Conservation (phyloP, 1,139 yeast genomes). For the Yarrowia galli region DNA sequence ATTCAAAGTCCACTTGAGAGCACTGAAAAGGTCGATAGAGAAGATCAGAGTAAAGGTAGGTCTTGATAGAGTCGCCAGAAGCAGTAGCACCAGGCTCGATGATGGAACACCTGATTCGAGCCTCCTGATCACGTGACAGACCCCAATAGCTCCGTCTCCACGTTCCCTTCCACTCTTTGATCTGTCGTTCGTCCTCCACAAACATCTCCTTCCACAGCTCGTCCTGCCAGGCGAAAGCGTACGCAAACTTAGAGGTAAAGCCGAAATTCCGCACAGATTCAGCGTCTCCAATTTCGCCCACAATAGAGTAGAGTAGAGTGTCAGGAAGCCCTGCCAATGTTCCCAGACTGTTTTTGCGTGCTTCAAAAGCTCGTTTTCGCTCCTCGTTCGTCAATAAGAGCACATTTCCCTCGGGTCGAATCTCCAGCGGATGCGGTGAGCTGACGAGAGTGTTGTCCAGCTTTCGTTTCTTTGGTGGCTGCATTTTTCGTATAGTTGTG, state of each 20-base stretch:
- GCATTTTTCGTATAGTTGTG: conserved; percentile 3
- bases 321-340: conserved; percentile 61
- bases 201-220: conserved; percentile 76
- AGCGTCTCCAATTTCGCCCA: conserved; percentile 56
- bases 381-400: conserved; percentile 47
- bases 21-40: conserved; percentile 83
- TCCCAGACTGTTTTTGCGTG: conserved; percentile 60
- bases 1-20: conserved; percentile 66
- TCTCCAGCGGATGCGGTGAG: conserved; percentile 69
- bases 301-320: conserved; percentile 51
- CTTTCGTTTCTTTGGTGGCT: conserved; percentile 24
- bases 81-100: conserved; percentile 1
- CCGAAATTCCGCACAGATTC: conserved; percentile 59
- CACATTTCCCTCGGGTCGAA: conserved; percentile 76
- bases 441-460: conserved; percentile 38
- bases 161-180: conserved; percentile 68
- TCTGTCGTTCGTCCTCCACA: conserved; percentile 46
- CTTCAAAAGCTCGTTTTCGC: conserved; percentile 45
- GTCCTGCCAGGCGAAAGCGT: conserved; percentile 75
- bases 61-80: conserved; percentile 34
- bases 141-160: conserved; percentile 73
- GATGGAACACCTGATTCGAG: conserved; percentile 49
- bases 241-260: conserved; percentile 68
- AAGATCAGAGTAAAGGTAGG: conserved; percentile 63
- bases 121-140: conserved; percentile 54